These are phyloP conservation scores for Colletotrichum cereale DNA, from an alignment of 2,329 filamentous ascomycete species.

Conservation along the genomic window DNA sequence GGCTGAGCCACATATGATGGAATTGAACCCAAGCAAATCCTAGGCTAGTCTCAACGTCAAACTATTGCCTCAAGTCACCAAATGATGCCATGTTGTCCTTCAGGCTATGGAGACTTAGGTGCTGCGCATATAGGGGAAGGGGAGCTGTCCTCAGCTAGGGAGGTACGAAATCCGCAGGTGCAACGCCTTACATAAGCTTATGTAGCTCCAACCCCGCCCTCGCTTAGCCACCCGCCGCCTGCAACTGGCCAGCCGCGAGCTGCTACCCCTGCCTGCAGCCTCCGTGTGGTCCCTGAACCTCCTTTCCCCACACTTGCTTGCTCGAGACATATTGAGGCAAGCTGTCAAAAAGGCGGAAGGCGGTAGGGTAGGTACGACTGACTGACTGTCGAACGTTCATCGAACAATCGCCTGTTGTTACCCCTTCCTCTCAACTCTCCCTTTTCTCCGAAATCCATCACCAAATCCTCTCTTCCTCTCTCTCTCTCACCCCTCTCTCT, in stretches of 20 bases:
- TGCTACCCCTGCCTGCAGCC: conserved; percentile 36
- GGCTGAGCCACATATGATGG: neutral
- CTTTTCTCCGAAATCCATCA: conserved; percentile 36
- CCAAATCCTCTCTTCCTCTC: neutral
- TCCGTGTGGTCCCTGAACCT: conserved; percentile 39
- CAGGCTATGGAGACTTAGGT: neutral
- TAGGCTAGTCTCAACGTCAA: no score
- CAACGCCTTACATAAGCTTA: conserved; percentile 33
- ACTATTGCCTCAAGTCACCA: neutral
- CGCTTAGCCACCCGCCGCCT: conserved; percentile 22
- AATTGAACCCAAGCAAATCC: neutral
- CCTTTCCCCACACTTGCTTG: conserved; percentile 46
- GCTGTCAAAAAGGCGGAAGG: conserved; percentile 51
- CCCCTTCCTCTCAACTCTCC: conserved; percentile 18
- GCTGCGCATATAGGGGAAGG: no score
- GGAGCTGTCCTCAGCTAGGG: conserved; percentile 22
- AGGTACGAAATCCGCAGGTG: conserved; percentile 13
- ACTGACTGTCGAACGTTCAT: conserved; percentile 32
- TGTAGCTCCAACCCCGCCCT: conserved; percentile 37
- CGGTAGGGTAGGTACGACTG: conserved; percentile 30
- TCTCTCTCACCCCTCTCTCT: neutral
- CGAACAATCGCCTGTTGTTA: conserved; percentile 19
- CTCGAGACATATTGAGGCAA: conserved; percentile 47
- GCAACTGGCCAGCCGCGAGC: conserved; percentile 24
- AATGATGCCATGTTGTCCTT: neutral